Evolutionary conservation across 2,329 filamentous ascomycete species (phyloP).

Genomic region (Alternaria solani): DNA sequence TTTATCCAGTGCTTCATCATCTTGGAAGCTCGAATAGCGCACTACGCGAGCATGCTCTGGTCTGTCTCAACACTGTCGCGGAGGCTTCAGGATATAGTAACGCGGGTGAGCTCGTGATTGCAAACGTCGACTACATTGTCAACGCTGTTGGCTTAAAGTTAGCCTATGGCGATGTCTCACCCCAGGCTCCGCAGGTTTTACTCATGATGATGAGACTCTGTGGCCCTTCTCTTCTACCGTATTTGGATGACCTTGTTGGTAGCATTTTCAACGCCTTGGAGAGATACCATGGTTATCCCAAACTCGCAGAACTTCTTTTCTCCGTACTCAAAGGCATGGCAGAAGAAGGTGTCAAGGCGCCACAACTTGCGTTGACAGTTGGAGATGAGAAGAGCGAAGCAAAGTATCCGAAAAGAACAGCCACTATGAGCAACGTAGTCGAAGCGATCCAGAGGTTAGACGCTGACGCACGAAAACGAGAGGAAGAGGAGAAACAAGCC

Average conservation of each 20-base stretch:
- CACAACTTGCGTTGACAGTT: constrained; percentile 54
- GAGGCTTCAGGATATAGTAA: constrained; percentile 74
- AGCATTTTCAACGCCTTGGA: constrained; percentile 94
- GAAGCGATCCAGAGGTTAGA: constrained; percentile 48
- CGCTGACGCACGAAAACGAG: constrained; percentile 34
- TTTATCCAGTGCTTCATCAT: constrained; percentile 92
- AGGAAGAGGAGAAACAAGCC: constrained; percentile 35
- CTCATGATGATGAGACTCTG: constrained; percentile 93
- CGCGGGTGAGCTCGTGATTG: constrained; percentile 81
- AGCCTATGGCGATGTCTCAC: constrained; percentile 90
- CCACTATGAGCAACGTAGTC: constrained; percentile 31
- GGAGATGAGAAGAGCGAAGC: background rate
- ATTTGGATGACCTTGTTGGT: constrained; percentile 87
- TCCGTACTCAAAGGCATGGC: constrained; percentile 82
- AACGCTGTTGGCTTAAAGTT: constrained; percentile 89
- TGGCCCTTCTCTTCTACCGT: constrained; percentile 81
- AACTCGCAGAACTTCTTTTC: constrained; percentile 86
- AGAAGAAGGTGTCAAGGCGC: constrained; percentile 74
- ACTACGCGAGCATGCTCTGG: constrained; percentile 82
- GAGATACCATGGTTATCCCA: constrained; percentile 90
- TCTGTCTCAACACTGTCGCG: constrained; percentile 82
- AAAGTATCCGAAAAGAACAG: constrained; percentile 2
- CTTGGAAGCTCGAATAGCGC: constrained; percentile 74
- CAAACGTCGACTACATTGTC: constrained; percentile 95
- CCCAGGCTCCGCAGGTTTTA: constrained; percentile 87